Base-by-base conservation (phyloP, 352 stramenopile species). In the Pythium chondricola region DNA sequence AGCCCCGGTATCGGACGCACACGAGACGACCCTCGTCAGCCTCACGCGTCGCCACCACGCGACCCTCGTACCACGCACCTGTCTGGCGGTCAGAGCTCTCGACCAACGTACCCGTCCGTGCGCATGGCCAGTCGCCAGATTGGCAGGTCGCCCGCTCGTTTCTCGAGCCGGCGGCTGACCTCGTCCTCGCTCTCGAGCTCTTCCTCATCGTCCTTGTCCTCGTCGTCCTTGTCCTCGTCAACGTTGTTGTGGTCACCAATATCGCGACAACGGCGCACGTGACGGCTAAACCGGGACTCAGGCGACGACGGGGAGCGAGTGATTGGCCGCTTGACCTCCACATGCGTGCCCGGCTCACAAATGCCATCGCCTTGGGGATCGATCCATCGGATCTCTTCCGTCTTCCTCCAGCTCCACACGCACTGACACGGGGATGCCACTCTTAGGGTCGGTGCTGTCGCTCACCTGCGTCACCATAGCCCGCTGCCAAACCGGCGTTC, bases 1-100 rank as follows among this genome's bases (percentile, higher is more conserved):
- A 97, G 27, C 88, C 88, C 52, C 95, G 93, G 65, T 95, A 97
- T 50, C 95, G 86, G 30, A 97, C 78, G 4, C 82, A 57, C 9
- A 96, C 49, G 6, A 85, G 48, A 24, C n/a, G 27, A 2, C n/a
- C n/a, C n/a, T n/a, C n/a, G n/a, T 42, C 25, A 7, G 76, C 56
- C 2, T 10, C 22, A 6, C 27, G 43, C 6, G 87, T 66, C 10
- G 88, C 69, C 5, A 95, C 63, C 24, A 96, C 57, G 4, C 58
- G 52, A 8, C 30, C 53, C 8, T 67, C 54, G 40, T 64, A 66
- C 65, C 65, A 75, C 8, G 65, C 14, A 17, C 16, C 16, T 4
- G 26, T 4, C 18, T 38, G 26, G 13, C 43, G 26, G 52, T 71
- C 65, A 5, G 44, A 35, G 0, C 61, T 51, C 16, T 71, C 62